Base-by-base conservation (phyloP, 768 basidiomycete genomes). In the Amanita pseudoporphyria region DNA sequence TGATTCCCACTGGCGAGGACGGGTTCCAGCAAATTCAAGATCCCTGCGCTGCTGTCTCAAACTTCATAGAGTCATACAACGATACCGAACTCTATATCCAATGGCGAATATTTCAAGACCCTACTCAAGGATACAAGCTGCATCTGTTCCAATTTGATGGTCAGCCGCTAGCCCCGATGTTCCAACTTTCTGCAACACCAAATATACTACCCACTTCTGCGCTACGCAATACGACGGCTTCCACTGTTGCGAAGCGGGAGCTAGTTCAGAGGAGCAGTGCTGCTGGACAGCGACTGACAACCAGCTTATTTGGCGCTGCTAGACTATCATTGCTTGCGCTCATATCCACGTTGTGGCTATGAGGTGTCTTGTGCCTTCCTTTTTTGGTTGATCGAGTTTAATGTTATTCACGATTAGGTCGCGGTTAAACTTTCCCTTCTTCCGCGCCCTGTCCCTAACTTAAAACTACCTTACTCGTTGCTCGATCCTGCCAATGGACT, bases 1-100 rank as follows among this genome's bases (percentile, higher is more conserved):
- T 91, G 59, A 67, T 61, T 2, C 88, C 93, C 1, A 76, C 91
- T 54, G 77, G 73, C 19, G 6, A 9, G 14, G 95, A 99, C 62
- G 95, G 95, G 13, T 88, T 80, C 67, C 91, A 96, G 63, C 94
- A 95, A 71, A 76, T 97, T 35, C 92, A 99, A 71, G 86, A 94
- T 56, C 85, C 92, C 0, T 99, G 95, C 60, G 86, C 85, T 1
- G 87, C 92, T 9, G 71, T 77, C 9, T 91, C 93, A 24, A 90
- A 92, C 63, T 84, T 94, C 61, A 79, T 97, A 58, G 82, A 93
- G 59, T 62, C 70, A 40, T 97, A 92, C 76, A 86, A 89, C 67
- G 62, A 75, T 54, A 84, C 81, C 10, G 87, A 90, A 60, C 62
- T 79, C 44, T 84, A 79, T 63, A 26, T 54, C 32, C 51, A 54